Evolutionary conservation across 768 basidiomycete species (phyloP).

Genomic region (Hortiboletus flavorubellus): DNA sequence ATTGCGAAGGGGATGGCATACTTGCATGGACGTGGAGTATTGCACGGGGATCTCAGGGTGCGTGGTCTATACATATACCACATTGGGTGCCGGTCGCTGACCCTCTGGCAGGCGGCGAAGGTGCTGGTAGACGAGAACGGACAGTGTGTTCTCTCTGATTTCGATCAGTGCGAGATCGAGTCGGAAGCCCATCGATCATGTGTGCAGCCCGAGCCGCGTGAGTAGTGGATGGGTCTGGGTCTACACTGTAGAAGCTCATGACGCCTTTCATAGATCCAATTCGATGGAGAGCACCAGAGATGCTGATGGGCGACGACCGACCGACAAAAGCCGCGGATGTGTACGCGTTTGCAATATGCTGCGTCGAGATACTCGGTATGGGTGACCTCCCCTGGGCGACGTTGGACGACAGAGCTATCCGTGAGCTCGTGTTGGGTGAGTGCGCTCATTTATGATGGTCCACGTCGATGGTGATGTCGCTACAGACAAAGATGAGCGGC

Average conservation of each 20-base stretch:
- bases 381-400: constrained; percentile 59
- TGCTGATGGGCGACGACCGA: constrained; percentile 45
- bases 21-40: constrained; percentile 60
- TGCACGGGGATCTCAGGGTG: constrained; percentile 84
- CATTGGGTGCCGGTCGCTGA: not conserved
- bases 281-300: constrained; percentile 71
- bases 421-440: constrained; percentile 49
- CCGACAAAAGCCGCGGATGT: constrained; percentile 60
- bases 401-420: constrained; percentile 49
- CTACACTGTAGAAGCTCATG: not conserved
- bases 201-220: constrained; percentile 47
- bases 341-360: constrained; percentile 66
- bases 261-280: constrained; percentile 47
- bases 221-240: not conserved
- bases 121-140: constrained; percentile 68
- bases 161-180: constrained; percentile 80
- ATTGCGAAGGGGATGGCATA: constrained; percentile 82
- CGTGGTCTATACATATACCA: constrained; percentile 9
- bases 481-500: constrained; percentile 50
- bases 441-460: constrained; percentile 6
- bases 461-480: constrained; percentile 15
- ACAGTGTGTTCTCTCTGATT: constrained; percentile 75
- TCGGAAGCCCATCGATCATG: constrained; percentile 63
- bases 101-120: constrained; percentile 55
- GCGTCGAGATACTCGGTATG: constrained; percentile 60